A percentile compares a stretch with the other conserved stretches of the same genome.
Conservation (phyloP, 176 grass and related monocot species). For the Hyparrhenia diplandra region DNA sequence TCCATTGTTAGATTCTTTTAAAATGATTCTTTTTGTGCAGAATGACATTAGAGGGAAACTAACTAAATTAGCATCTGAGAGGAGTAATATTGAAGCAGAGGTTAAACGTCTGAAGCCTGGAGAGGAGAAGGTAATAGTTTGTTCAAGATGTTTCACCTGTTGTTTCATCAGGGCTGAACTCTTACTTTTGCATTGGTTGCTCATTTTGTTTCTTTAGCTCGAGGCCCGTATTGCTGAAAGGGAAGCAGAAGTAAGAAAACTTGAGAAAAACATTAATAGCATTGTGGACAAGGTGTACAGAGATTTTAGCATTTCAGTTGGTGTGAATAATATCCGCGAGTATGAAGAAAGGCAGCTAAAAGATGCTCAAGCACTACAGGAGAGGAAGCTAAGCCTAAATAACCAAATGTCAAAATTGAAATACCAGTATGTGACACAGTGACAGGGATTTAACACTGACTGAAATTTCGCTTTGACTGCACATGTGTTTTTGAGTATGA, state of each 20-base stretch:
- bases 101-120: slow-evolving; percentile 71
- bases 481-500: slow-evolving; percentile 13
- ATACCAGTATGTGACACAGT: slow-evolving; percentile 77
- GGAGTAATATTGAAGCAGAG: slow-evolving; percentile 67
- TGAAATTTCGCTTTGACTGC: slow-evolving; percentile 17
- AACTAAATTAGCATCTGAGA: slow-evolving; percentile 65
- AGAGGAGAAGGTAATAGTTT: slow-evolving; percentile 59
- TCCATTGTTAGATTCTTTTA: background rate
- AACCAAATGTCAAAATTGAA: slow-evolving; percentile 99
- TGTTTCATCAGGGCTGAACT: background rate
- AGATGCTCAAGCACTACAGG: slow-evolving; percentile 77
- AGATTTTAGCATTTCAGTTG: slow-evolving; percentile 92
- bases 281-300: slow-evolving; percentile 90
- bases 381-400: slow-evolving; percentile 73
- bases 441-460: background rate
- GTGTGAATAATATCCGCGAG: slow-evolving; percentile 92
- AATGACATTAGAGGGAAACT: slow-evolving; percentile 74
- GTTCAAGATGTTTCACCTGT: slow-evolving; percentile 1
- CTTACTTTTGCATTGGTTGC: slow-evolving; percentile 26
- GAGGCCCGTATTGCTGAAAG: slow-evolving; percentile 57
- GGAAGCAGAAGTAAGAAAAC: slow-evolving; percentile 66
- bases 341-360: slow-evolving; percentile 97
- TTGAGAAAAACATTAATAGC: slow-evolving; percentile 93
- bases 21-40: slow-evolving; percentile 42
- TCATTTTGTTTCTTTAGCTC: slow-evolving; percentile 58